phyloP scores from a whole-genome alignment of 176 grass and related monocot genomes.

The Juncus effusus region DNA sequence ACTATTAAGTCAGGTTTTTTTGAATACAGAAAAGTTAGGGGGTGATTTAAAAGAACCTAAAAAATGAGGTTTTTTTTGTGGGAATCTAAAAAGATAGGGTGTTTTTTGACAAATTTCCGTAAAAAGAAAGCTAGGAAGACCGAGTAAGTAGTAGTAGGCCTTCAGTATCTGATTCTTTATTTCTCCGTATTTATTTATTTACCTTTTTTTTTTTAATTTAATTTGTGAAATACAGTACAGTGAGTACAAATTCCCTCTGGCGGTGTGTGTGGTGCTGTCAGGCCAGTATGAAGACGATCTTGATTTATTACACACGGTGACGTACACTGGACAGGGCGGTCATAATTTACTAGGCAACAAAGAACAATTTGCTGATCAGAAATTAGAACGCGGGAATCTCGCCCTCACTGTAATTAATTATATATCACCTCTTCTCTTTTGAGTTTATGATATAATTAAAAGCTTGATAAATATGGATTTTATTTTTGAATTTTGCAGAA shows the following conservation, averaged over 20 bases:
- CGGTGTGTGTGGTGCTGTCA: constrained; percentile 73
- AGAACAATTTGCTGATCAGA: constrained; percentile 65
- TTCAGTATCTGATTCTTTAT: no score
- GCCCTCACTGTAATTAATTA: constrained; percentile 36
- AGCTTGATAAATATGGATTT: neutral
- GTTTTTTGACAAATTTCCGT: no score
- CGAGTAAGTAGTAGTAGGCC: no score
- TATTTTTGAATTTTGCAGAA: constrained; percentile 46
- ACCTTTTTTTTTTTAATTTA: constrained; percentile 30
- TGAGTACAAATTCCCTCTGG: constrained; percentile 63
- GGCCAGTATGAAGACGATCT: constrained; percentile 93
- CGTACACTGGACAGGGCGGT: constrained; percentile 93
- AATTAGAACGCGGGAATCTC: constrained; percentile 72
- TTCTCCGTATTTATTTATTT: neutral
- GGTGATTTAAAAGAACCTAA: no score
- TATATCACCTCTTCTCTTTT: neutral
- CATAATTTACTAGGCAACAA: constrained; percentile 92
- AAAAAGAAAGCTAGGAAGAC: no score
- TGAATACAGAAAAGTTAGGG: no score
- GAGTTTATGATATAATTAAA: neutral
- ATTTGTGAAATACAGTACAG: constrained; percentile 45
- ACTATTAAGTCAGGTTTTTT: no score
- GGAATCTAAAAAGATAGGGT: no score
- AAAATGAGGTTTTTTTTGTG: no score
- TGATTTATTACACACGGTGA: constrained; percentile 69